A percentile compares a stretch with the other conserved stretches of the same genome.
Conservation (phyloP, 2,329 filamentous ascomycete species). For the Penicillium janthinellum region DNA sequence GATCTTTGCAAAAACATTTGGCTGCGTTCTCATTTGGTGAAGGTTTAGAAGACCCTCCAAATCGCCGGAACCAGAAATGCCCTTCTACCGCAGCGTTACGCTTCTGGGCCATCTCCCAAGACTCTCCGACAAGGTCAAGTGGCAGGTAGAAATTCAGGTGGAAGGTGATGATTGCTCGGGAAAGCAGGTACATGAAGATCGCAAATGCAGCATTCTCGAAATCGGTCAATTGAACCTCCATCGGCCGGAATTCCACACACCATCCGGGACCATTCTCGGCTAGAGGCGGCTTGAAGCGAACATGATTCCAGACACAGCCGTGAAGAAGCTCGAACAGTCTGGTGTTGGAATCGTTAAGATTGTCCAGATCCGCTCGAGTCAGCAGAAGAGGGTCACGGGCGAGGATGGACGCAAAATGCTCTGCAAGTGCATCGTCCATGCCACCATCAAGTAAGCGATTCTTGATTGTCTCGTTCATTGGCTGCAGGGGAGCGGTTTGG, state of each 20-base stretch:
- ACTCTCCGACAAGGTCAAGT: constrained; percentile 77
- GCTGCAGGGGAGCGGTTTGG: background rate
- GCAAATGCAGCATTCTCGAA: constrained; percentile 92
- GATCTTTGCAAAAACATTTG: background rate
- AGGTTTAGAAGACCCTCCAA: constrained; percentile 63
- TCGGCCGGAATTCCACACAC: constrained; percentile 89
- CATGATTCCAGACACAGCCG: constrained; percentile 17
- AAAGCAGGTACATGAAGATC: constrained; percentile 88
- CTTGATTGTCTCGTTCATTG: constrained; percentile 12
- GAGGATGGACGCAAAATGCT: constrained; percentile 18
- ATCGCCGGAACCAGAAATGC: constrained; percentile 83
- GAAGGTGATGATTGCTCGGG: constrained; percentile 81
- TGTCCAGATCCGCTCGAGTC: constrained; percentile 15
- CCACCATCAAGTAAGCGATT: constrained; percentile 18
- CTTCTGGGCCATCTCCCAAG: constrained; percentile 85
- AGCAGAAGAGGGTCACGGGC: background rate
- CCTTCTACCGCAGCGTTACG: constrained; percentile 74
- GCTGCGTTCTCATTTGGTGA: no score
- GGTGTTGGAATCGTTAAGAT: constrained; percentile 9
- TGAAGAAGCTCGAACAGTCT: constrained; percentile 21
- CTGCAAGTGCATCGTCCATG: constrained; percentile 23
- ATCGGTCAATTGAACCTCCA: constrained; percentile 94
- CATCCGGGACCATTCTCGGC: constrained; percentile 83
- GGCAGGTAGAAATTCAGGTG: constrained; percentile 90
- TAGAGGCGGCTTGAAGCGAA: constrained; percentile 46